These are phyloP conservation scores for Phytopythium oedochilum DNA, from an alignment of 352 stramenopile species.

Conservation along the genomic window DNA sequence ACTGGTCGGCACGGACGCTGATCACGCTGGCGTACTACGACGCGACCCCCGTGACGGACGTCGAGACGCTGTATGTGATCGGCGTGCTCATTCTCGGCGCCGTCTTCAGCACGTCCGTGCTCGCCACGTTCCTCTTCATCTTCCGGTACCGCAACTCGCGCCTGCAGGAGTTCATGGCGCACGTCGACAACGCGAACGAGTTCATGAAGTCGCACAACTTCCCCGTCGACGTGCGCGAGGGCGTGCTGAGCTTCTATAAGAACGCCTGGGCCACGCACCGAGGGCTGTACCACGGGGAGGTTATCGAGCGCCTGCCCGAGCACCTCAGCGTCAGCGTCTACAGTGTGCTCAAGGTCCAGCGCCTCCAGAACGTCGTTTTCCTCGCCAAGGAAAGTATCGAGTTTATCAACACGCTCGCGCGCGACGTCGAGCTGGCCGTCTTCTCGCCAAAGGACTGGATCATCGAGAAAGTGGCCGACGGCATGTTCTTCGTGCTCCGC, in stretches of 20 bases:
- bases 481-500: slow-evolving; percentile 62
- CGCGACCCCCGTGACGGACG: slow-evolving; percentile 38
- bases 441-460: slow-evolving; percentile 75
- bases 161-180: slow-evolving; percentile 61
- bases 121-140: slow-evolving; percentile 70
- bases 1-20: slow-evolving; percentile 55
- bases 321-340: slow-evolving; percentile 52
- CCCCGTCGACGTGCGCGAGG: slow-evolving; percentile 48
- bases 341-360: slow-evolving; percentile 50
- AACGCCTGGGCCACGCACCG: slow-evolving; percentile 51
- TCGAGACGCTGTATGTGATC: slow-evolving; percentile 54
- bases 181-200: slow-evolving; percentile 66
- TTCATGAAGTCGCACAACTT: slow-evolving; percentile 71
- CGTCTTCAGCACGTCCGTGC: slow-evolving; percentile 60
- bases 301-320: slow-evolving; percentile 44
- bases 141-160: slow-evolving; percentile 52
- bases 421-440: slow-evolving; percentile 38
- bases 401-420: slow-evolving; percentile 62
- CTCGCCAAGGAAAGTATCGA: slow-evolving; percentile 61
- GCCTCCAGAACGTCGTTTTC: slow-evolving; percentile 54
- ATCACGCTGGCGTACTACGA: slow-evolving; percentile 64
- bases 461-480: slow-evolving; percentile 55
- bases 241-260: slow-evolving; percentile 55
- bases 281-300: slow-evolving; percentile 38
- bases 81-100: slow-evolving; percentile 55